Percentiles rank a stretch among this genome's conserved stretches.
Evolutionary conservation across 768 basidiomycete species (phyloP).

Genomic region (Termitomyces sp.): DNA sequence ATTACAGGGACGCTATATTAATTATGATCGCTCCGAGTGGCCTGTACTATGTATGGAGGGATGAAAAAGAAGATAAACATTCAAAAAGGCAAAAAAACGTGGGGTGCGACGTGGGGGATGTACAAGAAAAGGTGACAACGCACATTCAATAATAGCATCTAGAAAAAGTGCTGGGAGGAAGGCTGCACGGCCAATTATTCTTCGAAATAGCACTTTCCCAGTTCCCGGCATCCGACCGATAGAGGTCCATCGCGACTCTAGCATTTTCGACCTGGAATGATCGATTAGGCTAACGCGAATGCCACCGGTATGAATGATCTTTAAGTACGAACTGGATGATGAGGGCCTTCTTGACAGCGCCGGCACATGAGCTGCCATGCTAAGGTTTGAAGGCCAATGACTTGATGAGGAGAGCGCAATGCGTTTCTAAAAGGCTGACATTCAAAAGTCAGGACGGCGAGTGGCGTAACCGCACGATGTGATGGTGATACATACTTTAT

Average conservation of each 20-base stretch:
- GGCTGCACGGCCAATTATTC: slow-evolving; percentile 71
- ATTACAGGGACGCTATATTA: slow-evolving; percentile 9
- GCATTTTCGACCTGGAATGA: slow-evolving; percentile 69
- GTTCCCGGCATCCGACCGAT: slow-evolving; percentile 53
- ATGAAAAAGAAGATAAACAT: not conserved
- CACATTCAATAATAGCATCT: slow-evolving; percentile 63
- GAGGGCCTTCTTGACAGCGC: slow-evolving; percentile 68
- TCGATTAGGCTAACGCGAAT: slow-evolving; percentile 13
- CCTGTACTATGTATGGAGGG: not conserved
- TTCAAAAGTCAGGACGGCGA: not conserved
- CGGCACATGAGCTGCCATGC: slow-evolving; percentile 83
- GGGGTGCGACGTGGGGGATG: not conserved
- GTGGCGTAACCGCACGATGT: slow-evolving; percentile 19
- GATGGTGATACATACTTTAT: slow-evolving; percentile 39
- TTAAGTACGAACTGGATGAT: slow-evolving; percentile 61
- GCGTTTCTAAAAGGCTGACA: slow-evolving; percentile 70
- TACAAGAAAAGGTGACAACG: not conserved
- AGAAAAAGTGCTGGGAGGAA: slow-evolving; percentile 79
- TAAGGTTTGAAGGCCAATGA: slow-evolving; percentile 74
- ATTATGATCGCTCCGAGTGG: slow-evolving; percentile 2
- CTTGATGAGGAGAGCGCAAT: slow-evolving; percentile 61
- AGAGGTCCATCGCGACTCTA: slow-evolving; percentile 55
- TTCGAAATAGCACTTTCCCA: slow-evolving; percentile 65
- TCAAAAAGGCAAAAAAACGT: not conserved
- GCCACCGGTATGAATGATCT: slow-evolving; percentile 8